Base-by-base conservation (phyloP, 2,329 filamentous ascomycete species). In the Capronia americana region DNA sequence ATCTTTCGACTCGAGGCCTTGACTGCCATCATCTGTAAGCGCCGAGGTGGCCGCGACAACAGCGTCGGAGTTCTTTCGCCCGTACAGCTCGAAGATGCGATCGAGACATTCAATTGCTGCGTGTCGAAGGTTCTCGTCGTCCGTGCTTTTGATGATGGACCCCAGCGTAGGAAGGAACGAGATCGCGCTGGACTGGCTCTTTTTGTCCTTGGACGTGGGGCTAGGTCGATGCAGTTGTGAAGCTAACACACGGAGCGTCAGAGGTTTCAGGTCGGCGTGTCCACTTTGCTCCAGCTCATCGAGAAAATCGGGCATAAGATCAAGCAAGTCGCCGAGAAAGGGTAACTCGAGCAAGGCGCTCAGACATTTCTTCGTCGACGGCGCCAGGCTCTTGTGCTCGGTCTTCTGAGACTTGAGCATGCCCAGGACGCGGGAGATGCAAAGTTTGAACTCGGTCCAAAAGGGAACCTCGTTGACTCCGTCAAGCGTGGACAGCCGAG, bases 41-140 rank as follows among this genome's bases (percentile, higher is more conserved):
- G 90, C 90, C 66, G 88, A 83, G 4, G 93, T 92, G 4, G 93
- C 90, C 4, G 86, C 86, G 28, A 90, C 84, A 53, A 97, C 90
- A 53, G 88, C 89, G 71, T 90, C 87, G 1, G 90, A 84, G 74
- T 97, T 92, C 77, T 93, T 96, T 82, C 95, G 96, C 71, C 95
- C 96, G 76, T 97, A 98, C 77, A 94, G 94, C 79, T 97, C 93
- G 2, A 92, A 87, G 69, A 99, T 96, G 77, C 92, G 92, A 79
- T 97, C 93, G 53, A 98, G 90, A 73, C 94, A 98, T 41, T 89
- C 88, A 68, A 99, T 89, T 0, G 93, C 92, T 11, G 92, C 92
- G 73, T 93, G 90, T 79, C 94, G 93, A 77, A 95, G 90, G 30
- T 88, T 84, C 61, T 90, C 86, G 71, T 95, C 89, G 34, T 85